Percentiles rank a stretch among this genome's conserved stretches.
Evolutionary conservation across 148 eudicot genomes (phyloP).

Genomic region (Rhododendron ferrugineum): DNA sequence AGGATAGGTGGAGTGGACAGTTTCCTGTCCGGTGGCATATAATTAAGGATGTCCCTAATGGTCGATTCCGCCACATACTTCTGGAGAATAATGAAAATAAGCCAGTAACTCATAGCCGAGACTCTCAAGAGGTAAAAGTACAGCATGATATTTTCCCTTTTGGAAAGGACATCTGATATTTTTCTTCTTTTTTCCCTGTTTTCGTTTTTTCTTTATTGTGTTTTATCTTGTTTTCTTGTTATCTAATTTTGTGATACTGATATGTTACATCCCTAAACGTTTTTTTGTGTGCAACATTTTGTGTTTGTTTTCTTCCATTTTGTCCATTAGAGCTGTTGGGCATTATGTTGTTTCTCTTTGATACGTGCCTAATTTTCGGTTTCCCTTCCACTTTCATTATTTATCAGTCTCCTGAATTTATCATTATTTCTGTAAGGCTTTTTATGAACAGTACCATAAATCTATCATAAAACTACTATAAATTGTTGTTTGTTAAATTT

Average conservation of each 20-base stretch:
- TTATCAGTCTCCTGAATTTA: neutral
- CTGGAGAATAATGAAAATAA: slow-evolving; percentile 91
- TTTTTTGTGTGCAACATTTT: neutral
- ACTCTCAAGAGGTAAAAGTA: slow-evolving; percentile 81
- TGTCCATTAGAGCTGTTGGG: neutral
- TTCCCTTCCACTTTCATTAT: neutral
- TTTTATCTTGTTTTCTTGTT: neutral
- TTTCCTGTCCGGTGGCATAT: slow-evolving; percentile 86
- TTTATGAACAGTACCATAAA: neutral
- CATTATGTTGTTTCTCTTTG: neutral
- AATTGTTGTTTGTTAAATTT: too few species aligned
- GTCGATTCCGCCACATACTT: slow-evolving; percentile 78
- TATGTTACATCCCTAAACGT: neutral
- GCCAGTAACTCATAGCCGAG: slow-evolving; percentile 98
- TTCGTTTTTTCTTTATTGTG: neutral
- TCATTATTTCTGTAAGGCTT: neutral
- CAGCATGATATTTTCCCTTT: neutral
- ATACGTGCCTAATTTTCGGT: neutral
- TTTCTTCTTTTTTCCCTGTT: neutral
- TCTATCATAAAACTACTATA: too few species aligned
- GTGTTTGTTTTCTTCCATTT: neutral
- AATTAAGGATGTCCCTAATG: slow-evolving; percentile 86
- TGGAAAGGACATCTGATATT: neutral
- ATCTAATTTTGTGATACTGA: neutral
- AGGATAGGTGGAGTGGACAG: slow-evolving; percentile 97